phyloP scores from a whole-genome alignment of 352 stramenopile genomes.

The Vaucheria bursata region DNA sequence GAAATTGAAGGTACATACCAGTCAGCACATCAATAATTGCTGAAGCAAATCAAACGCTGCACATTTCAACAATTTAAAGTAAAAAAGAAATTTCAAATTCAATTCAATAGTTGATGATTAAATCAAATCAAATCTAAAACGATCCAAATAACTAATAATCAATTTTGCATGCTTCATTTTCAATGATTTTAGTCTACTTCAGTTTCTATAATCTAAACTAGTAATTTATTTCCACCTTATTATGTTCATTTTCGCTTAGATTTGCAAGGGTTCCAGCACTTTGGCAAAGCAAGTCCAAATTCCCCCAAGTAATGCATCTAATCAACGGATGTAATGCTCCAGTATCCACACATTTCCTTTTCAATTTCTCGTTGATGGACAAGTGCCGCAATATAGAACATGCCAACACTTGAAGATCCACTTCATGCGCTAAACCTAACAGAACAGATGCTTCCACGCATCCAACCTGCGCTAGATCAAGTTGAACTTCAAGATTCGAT shows the following conservation, averaged over 20 bases:
- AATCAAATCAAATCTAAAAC: no score
- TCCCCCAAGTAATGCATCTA: slow-evolving; percentile 67
- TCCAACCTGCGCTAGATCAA: slow-evolving; percentile 71
- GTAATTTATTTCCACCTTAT: no score
- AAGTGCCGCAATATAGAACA: slow-evolving; percentile 80
- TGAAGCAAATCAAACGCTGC: no score
- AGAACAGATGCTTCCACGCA: slow-evolving; percentile 70
- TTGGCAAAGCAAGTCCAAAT: slow-evolving; percentile 81
- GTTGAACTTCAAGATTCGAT: slow-evolving; percentile 73
- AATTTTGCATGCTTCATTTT: no score
- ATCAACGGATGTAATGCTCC: slow-evolving; percentile 70
- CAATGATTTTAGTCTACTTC: no score
- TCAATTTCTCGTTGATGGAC: slow-evolving; percentile 65
- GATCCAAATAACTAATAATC: no score
- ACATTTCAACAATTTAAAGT: no score
- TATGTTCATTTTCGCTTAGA: slow-evolving; percentile 75
- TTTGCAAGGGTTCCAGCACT: slow-evolving; percentile 84
- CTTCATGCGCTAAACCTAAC: slow-evolving; percentile 73
- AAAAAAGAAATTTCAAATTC: no score
- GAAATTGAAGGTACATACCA: background rate
- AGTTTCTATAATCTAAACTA: no score
- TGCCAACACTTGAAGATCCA: slow-evolving; percentile 71
- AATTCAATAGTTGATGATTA: no score
- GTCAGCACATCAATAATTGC: no score
- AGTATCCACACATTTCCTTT: slow-evolving; percentile 64